Base-by-base conservation (phyloP, 2,329 filamentous ascomycete genomes). In the Aspergillus novofumigatus region DNA sequence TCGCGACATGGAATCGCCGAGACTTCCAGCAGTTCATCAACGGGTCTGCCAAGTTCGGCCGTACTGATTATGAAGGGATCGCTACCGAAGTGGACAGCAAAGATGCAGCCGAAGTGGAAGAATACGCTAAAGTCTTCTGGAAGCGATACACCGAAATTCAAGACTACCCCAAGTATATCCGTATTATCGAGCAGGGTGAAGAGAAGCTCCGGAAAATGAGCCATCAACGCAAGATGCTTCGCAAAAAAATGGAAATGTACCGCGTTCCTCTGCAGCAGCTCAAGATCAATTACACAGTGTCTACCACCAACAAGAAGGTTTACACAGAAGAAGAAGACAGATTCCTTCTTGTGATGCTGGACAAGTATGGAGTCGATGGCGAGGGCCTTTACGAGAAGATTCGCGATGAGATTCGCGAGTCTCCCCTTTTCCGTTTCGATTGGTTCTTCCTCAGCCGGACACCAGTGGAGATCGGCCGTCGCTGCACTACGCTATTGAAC, bases 11-110 rank as follows among this genome's bases (percentile, higher is more conserved):
- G 94, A 97, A 96, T 77, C 89, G 92, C 67, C 87, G 95, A 66
- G 95, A 99, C 74, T 99, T 97, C 78, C 93, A 97, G 71, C 94
- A 97, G 66, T 99, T 99, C 72, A 83, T 99, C 76, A 97, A 97
- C 68, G 92, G 91, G 21, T 96, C 91, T 35, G 93, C 91, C 58
- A 94, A 93, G 72, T 95, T 92, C 69, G 94, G 94, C 2, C 90
- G 94, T 49, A 86, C 83, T 42, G 91, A 94, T 71, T 97, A 90
- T 69, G 88, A 89, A 28, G 85, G 85, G 44, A 99, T 99, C 66
- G 86, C 93, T 0, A 83, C 87, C 3, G 94, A 99, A 70, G 87
- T 97, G 48, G 94, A 97, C 70, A 92, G 87, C 80, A 99, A 99
- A 80, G 87, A 84, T 5, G 81, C 88, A 0, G 82, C 88, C 1